phyloP scores from a whole-genome alignment of 495 filamentous ascomycete genomes.

The Penicillium desertorum region DNA sequence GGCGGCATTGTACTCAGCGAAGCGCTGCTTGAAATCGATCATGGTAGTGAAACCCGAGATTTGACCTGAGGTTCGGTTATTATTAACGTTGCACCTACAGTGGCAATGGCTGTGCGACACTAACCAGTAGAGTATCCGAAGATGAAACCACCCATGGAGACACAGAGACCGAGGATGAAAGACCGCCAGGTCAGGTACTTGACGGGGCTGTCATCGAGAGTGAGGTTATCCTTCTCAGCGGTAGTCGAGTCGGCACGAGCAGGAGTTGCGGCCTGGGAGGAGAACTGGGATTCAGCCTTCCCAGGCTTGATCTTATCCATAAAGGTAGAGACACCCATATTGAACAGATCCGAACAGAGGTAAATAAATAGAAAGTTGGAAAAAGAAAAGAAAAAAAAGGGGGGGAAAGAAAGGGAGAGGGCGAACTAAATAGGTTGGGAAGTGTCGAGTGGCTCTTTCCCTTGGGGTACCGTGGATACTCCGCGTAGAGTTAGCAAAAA shows the following conservation, averaged over 20 bases:
- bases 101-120: conserved; percentile 16
- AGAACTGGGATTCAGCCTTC: conserved; percentile 30
- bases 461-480: conserved; percentile 36
- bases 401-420: conserved; percentile 11
- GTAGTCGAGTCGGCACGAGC: conserved; percentile 36
- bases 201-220: conserved; percentile 49
- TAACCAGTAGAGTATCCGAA: conserved; percentile 71
- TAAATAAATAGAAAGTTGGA: conserved; percentile 14
- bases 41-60: conserved; percentile 63
- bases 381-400: conserved; percentile 7
- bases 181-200: conserved; percentile 50
- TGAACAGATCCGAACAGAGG: conserved; percentile 16
- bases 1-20: conserved; percentile 39
- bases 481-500: neutral
- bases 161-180: conserved; percentile 52
- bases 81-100: conserved; percentile 5
- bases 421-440: conserved; percentile 24
- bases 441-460: conserved; percentile 25
- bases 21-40: conserved; percentile 50
- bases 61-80: conserved; percentile 41
- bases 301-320: conserved; percentile 36
- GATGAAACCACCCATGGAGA: conserved; percentile 72
- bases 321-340: conserved; percentile 40
- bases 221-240: conserved; percentile 41
- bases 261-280: conserved; percentile 41